Evolutionary conservation across 441 rosid species (phyloP).

Genomic region (Mallotus repandus): DNA sequence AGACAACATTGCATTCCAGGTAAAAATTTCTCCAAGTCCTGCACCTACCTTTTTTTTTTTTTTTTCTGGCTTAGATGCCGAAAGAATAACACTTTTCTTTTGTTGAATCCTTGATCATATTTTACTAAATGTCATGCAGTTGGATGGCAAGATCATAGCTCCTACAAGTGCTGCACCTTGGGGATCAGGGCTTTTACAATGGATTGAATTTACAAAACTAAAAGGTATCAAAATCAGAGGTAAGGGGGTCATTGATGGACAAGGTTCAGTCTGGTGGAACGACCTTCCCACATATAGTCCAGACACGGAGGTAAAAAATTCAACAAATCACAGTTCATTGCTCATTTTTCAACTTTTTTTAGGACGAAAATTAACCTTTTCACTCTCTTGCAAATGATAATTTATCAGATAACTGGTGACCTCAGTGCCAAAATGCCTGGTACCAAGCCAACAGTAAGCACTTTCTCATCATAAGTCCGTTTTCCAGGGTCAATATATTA

Average conservation of each 20-base stretch:
- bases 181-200: constrained; percentile 64
- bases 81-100: background rate
- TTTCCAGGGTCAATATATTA: background rate
- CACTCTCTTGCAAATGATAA: constrained; percentile 13
- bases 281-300: constrained; percentile 42
- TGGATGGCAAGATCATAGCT: constrained; percentile 84
- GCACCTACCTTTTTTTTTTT: too few species aligned
- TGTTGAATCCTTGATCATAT: too few species aligned
- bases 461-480: constrained; percentile 11
- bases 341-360: background rate
- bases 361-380: background rate
- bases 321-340: constrained; percentile 22
- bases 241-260: constrained; percentile 75
- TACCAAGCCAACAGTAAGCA: constrained; percentile 83
- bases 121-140: constrained; percentile 35
- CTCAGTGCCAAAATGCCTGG: constrained; percentile 62
- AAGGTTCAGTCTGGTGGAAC: constrained; percentile 93
- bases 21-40: constrained; percentile 20
- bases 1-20: constrained; percentile 78
- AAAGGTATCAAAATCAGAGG: constrained; percentile 66
- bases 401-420: constrained; percentile 47
- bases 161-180: constrained; percentile 52
- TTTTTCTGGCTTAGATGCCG: background rate
- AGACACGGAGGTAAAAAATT: constrained; percentile 41
- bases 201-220: constrained; percentile 80